Percentiles rank a stretch among this genome's conserved stretches.
These are phyloP conservation scores for Inga oerstediana DNA, from an alignment of 306 rosid species.

Conservation along the genomic window DNA sequence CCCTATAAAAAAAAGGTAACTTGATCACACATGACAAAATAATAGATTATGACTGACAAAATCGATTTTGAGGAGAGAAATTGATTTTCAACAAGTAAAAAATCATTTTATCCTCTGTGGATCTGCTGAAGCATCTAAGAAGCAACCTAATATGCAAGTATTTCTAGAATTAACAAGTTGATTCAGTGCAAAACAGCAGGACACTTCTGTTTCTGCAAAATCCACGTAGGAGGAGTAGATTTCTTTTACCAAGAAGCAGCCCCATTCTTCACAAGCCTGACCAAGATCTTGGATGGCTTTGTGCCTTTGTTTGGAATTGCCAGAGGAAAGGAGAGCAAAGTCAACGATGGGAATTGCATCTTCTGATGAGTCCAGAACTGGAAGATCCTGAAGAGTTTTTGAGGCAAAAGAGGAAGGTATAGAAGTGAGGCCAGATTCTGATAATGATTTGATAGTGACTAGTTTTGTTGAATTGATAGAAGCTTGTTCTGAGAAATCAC, in stretches of 20 bases:
- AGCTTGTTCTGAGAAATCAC: conserved; percentile 3
- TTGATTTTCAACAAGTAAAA: too few relatives aligned
- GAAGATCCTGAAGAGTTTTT: conserved; percentile 6
- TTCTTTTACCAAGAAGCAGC: background rate
- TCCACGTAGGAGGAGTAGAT: background rate
- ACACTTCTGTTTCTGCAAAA: background rate
- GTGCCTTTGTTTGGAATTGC: conserved; percentile 35
- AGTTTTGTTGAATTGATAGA: background rate
- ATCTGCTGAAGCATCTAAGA: background rate
- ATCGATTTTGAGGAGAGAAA: too few relatives aligned
- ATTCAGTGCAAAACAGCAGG: background rate
- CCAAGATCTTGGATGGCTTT: conserved; percentile 46
- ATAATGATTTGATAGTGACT: background rate
- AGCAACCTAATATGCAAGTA: background rate
- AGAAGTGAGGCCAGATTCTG: conserved; percentile 19
- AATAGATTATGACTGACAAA: too few relatives aligned
- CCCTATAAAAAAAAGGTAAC: too few relatives aligned
- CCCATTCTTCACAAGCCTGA: conserved; percentile 10
- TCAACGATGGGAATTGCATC: conserved; percentile 46
- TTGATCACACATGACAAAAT: too few relatives aligned
- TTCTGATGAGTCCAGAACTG: conserved; percentile 24
- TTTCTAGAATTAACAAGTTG: background rate
- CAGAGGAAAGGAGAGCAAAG: background rate
- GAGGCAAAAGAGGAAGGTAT: conserved; percentile 24
- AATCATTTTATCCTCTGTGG: background rate